These are phyloP conservation scores for Tephrocybe sp. DNA, from an alignment of 768 basidiomycete species.

Conservation along the genomic window DNA sequence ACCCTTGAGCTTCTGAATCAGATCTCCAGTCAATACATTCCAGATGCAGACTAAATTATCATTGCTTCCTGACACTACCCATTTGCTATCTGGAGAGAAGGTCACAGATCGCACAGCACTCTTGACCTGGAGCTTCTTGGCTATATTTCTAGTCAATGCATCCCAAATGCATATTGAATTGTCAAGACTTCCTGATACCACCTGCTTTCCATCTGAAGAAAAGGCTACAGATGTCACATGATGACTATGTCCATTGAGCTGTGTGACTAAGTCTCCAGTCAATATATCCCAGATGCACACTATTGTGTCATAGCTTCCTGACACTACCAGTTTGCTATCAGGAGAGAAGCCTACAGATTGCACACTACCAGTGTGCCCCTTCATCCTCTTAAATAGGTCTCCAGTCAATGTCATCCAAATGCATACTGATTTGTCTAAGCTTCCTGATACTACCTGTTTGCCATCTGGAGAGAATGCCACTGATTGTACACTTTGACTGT, in stretches of 20 bases:
- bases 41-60: background rate
- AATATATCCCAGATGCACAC: background rate
- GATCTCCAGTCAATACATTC: background rate
- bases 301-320: background rate
- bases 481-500: background rate
- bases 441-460: background rate
- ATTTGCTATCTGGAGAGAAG: background rate
- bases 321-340: background rate
- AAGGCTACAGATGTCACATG: background rate
- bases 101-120: background rate
- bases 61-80: background rate
- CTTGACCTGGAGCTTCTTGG: background rate
- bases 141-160: background rate
- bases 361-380: background rate
- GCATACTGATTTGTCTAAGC: background rate
- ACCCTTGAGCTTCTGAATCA: background rate
- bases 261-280: background rate
- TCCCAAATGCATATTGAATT: background rate
- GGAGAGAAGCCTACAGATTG: background rate
- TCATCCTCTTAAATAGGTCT: background rate
- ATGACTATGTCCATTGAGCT: background rate
- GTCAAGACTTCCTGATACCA: background rate
- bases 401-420: background rate
- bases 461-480: no score
- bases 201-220: background rate